Conservation (phyloP, 257 asterid genomes). For the Nicotiana sylvestris region DNA sequence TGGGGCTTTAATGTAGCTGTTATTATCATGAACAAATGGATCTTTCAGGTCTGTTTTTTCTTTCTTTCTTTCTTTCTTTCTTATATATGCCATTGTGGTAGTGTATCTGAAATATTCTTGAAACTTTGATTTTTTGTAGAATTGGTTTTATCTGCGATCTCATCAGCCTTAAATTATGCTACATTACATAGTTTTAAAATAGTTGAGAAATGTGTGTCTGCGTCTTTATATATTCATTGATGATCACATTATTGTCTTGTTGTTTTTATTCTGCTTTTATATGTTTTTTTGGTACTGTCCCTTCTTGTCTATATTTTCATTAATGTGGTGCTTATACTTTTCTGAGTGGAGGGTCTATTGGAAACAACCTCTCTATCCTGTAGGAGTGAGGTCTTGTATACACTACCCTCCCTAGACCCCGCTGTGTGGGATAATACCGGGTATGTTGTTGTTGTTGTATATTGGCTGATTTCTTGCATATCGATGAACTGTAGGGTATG, state of each 20-base stretch:
- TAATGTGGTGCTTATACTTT: too few species aligned
- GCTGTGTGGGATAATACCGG: too few species aligned
- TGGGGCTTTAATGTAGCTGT: slow-evolving; percentile 42
- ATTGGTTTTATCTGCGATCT: not conserved
- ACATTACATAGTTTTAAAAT: not conserved
- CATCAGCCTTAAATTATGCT: not conserved
- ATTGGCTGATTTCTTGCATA: not conserved
- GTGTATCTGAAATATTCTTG: not conserved
- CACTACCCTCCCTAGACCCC: too few species aligned
- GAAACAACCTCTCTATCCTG: too few species aligned
- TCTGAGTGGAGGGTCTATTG: too few species aligned
- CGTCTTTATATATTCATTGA: not conserved
- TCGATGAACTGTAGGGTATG: not conserved
- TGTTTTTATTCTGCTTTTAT: too few species aligned
- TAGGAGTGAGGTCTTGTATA: too few species aligned
- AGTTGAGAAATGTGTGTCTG: not conserved
- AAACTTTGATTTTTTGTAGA: too few species aligned
- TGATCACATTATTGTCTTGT: too few species aligned
- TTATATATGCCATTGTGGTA: not conserved
- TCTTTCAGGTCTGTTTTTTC: slow-evolving; percentile 27
- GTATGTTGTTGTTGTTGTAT: too few species aligned
- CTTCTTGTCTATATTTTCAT: too few species aligned
- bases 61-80: not conserved
- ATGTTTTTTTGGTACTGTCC: too few species aligned
- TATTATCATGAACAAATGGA: slow-evolving; percentile 48